Evolutionary conservation across 2,329 filamentous ascomycete species (phyloP), one percentile per base, ranked within the genome.

Genomic region (Tolypocladium ophioglossoides): DNA sequence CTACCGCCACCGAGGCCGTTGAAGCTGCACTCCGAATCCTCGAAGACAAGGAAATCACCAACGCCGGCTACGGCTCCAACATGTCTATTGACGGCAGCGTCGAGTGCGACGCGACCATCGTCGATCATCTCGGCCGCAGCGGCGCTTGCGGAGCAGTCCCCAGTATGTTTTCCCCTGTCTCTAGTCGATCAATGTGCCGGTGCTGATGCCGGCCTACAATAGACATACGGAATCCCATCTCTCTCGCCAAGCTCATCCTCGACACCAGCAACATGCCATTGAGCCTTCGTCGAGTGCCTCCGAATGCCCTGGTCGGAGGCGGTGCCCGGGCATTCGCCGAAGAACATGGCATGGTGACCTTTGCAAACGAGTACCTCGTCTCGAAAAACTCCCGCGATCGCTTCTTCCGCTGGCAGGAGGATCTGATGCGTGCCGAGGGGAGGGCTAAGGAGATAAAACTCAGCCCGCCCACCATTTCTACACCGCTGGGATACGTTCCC

Each of bases 51-150:
- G 91, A 96, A 64, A 95, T 99, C 60, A 99, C 95, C 38, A 99
- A 99, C 68, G 89, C 92, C 39, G 94, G 94, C 0, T 97, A 88
- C 67, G 94, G 95, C 49, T 99, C 94, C 71, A 99, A 99, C 64
- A 75, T 99, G 27, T 86, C 89, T 47, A 88, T 95, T 58, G 87
- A 96, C 61, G 94, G 94, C 1, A 82, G 84, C 1, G 94, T 97
- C 14, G 94, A 99, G 69, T 95, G 91, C 62, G 94, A 99, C 74
- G 94, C 94, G 54, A 91, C 90, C 0, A 82, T 99, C 53, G 87
- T 99, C 41, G 91, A 99, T 64, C 88, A 97, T 67, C 75, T 86
- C 51, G 94, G 95, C 44, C 84, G 91, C 59, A 97, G 92, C 68
- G 94, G 94, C 61, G 94, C 91, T 44, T 95, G 90, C 60, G 95